phyloP scores from a whole-genome alignment of 257 asterid species.

The Verbascum thapsus region DNA sequence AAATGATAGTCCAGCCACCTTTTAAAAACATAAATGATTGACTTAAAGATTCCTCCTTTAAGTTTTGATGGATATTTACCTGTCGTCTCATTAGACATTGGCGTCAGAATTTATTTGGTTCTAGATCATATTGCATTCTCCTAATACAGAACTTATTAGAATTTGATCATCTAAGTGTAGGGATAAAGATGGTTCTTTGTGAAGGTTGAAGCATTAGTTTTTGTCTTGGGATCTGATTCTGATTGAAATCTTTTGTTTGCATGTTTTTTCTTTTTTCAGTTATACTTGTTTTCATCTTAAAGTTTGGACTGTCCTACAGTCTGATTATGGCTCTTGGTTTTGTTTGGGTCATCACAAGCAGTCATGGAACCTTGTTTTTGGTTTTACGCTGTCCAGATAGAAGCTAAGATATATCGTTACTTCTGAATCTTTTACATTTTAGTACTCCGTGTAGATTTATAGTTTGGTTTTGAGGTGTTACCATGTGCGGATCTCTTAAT shows the following conservation, averaged over 20 bases:
- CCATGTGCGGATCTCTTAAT: constrained; percentile 10
- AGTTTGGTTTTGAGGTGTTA: constrained; percentile 3
- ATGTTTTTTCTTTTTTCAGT: constrained; percentile 1
- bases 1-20: constrained; percentile 17
- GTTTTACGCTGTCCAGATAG: background rate
- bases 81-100: constrained; percentile 11
- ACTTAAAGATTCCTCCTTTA: background rate
- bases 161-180: constrained; percentile 1
- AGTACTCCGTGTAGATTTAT: background rate
- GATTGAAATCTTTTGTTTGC: background rate
- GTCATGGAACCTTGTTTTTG: background rate
- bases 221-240: background rate
- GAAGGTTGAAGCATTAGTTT: background rate
- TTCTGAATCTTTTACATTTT: background rate
- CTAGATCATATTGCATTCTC: constrained; percentile 5
- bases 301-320: constrained; percentile 13
- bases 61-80: constrained; percentile 15
- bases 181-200: constrained; percentile 1
- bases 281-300: background rate
- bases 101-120: constrained; percentile 17
- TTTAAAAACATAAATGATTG: constrained; percentile 1
- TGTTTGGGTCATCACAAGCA: constrained; percentile 15
- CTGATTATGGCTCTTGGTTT: constrained; percentile 13
- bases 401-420: constrained; percentile 5
- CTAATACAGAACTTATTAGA: background rate